Evolutionary conservation across 2,329 filamentous ascomycete genomes (phyloP).

Genomic region (Aspergillus terreus): DNA sequence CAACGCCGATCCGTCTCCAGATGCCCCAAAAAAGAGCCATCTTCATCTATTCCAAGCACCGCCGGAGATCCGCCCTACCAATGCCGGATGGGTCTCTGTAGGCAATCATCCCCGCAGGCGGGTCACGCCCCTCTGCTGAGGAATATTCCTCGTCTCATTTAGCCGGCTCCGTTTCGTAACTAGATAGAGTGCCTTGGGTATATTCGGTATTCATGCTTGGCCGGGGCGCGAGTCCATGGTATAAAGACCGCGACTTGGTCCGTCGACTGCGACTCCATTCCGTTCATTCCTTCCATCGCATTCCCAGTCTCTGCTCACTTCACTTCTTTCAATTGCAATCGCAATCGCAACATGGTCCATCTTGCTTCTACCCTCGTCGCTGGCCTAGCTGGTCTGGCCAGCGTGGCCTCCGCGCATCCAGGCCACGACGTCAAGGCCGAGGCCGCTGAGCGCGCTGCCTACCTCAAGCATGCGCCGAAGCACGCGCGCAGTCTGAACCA

Average conservation of each 20-base stretch:
- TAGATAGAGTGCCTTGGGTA: neutral
- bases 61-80: neutral
- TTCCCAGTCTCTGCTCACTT: neutral
- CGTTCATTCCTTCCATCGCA: neutral
- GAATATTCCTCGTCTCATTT: neutral
- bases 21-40: neutral
- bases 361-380: constrained; percentile 18
- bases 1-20: constrained; percentile 1
- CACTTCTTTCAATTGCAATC: neutral
- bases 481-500: constrained; percentile 42
- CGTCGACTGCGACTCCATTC: too few relatives aligned
- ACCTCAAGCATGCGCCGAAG: constrained; percentile 39
- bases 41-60: neutral
- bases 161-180: neutral
- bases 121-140: neutral
- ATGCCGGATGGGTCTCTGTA: neutral
- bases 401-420: constrained; percentile 41
- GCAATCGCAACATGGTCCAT: constrained; percentile 9
- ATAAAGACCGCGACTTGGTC: too few relatives aligned
- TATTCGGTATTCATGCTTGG: too few relatives aligned
- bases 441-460: constrained; percentile 48
- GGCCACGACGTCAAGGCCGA: constrained; percentile 50
- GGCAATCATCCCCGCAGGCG: neutral
- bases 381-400: constrained; percentile 22
- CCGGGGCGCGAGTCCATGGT: too few relatives aligned